A percentile compares a stretch with the other conserved stretches of the same genome.
These are phyloP conservation scores for Xerocomus cyaneibrunnescens DNA, from an alignment of 1,284 basidiomycete genomes.

Conservation along the genomic window DNA sequence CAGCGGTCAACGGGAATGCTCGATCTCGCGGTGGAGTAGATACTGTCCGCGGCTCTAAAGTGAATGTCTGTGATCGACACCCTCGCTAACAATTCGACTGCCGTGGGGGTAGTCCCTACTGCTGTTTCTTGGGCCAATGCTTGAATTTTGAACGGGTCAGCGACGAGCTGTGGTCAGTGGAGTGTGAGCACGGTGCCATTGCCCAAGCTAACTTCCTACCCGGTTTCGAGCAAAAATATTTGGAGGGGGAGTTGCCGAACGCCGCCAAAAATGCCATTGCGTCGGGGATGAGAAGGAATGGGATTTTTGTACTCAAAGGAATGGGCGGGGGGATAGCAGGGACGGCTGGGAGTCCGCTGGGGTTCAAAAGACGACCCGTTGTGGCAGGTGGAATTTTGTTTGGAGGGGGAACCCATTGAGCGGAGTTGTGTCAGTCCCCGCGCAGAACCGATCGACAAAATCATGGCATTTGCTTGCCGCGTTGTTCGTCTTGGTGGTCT, in stretches of 20 bases:
- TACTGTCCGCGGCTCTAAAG: constrained; percentile 4
- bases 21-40: not conserved
- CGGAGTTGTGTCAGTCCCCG: constrained; percentile 20
- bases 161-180: not conserved
- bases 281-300: no score
- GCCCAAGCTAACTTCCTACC: no score
- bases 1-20: constrained; percentile 1
- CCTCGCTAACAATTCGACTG: not conserved
- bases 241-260: not conserved
- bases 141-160: not conserved
- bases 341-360: not conserved
- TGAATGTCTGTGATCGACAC: constrained; percentile 1
- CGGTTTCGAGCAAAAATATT: no score
- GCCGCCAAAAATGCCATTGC: not conserved
- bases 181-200: not conserved
- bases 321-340: not conserved
- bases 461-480: not conserved
- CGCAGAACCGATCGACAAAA: constrained; percentile 1
- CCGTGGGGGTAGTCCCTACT: not conserved
- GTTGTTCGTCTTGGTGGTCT: not conserved
- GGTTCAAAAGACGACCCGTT: constrained; percentile 10
- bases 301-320: not conserved
- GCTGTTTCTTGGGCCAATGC: not conserved
- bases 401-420: constrained; percentile 9
- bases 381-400: constrained; percentile 21